These are phyloP conservation scores for Warburgia ugandensis DNA, from an alignment of 164 flowering plant species.

Conservation along the genomic window DNA sequence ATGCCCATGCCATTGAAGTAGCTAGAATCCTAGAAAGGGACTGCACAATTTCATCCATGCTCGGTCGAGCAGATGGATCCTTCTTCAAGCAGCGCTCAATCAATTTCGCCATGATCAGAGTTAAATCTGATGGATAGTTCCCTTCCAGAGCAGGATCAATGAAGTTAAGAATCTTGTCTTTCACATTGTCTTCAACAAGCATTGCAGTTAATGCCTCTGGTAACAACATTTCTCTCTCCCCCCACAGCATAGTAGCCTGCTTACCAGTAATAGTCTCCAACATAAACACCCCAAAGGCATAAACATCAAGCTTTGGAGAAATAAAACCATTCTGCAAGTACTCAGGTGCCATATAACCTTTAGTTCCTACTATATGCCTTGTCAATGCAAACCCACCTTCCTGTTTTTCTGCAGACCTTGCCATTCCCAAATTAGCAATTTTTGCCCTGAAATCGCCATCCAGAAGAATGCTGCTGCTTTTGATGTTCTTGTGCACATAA, in stretches of 20 bases:
- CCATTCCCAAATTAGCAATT: conserved; percentile 49
- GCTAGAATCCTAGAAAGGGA: conserved; percentile 26
- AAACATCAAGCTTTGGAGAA: conserved; percentile 72
- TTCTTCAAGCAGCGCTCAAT: conserved; percentile 35
- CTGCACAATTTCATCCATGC: conserved; percentile 43
- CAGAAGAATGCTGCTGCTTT: conserved; percentile 54
- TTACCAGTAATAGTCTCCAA: conserved; percentile 65
- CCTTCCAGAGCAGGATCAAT: conserved; percentile 49
- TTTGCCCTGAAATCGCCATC: conserved; percentile 62
- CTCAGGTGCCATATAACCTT: conserved; percentile 85
- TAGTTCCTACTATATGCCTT: conserved; percentile 52
- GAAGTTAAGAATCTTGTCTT: conserved; percentile 27
- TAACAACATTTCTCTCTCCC: conserved; percentile 21
- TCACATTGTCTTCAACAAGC: conserved; percentile 19
- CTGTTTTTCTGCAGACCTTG: conserved; percentile 37
- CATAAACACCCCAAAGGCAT: conserved; percentile 69
- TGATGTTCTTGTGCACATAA: conserved; percentile 68
- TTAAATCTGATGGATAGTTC: conserved; percentile 42
- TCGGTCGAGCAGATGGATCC: conserved; percentile 40
- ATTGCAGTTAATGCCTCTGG: conserved; percentile 20
- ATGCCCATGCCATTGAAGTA: conserved; percentile 33
- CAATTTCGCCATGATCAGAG: conserved; percentile 30
- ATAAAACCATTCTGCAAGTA: conserved; percentile 66
- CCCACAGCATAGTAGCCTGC: conserved; percentile 29
- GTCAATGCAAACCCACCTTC: conserved; percentile 41